Conservation (phyloP, 495 filamentous ascomycete species). For the Aspergillus homomorphus region DNA sequence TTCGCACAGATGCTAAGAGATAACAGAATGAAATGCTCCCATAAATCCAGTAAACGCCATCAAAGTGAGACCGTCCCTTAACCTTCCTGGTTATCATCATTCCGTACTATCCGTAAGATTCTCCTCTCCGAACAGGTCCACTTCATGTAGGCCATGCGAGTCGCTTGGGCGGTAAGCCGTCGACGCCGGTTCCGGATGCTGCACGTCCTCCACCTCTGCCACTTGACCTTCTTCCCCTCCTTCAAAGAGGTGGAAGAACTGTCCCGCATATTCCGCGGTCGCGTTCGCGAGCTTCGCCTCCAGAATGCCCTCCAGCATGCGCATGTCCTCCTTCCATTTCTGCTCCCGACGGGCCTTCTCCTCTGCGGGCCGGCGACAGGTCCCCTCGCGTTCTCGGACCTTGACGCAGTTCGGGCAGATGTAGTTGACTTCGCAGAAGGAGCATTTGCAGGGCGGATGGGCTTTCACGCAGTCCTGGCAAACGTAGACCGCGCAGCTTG, state of each 20-base stretch:
- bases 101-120: constrained; percentile 2
- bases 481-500: constrained; percentile 53
- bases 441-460: constrained; percentile 51
- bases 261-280: constrained; percentile 43
- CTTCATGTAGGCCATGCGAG: not conserved
- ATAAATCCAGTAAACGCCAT: not conserved
- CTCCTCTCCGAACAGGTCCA: not conserved
- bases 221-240: not conserved
- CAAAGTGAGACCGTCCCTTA: not conserved
- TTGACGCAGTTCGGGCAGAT: constrained; percentile 53
- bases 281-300: constrained; percentile 46
- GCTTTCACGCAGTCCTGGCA: constrained; percentile 50
- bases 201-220: constrained; percentile 9
- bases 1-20: not conserved
- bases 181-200: not conserved
- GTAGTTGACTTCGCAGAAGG: constrained; percentile 52
- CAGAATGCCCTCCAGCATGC: constrained; percentile 40
- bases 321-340: constrained; percentile 47
- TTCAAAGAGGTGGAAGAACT: constrained; percentile 40
- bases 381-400: constrained; percentile 38
- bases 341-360: constrained; percentile 40
- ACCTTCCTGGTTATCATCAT: not conserved
- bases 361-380: constrained; percentile 44
- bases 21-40: not conserved
- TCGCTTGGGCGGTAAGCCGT: not conserved